Evolutionary conservation across 331 rosid species (phyloP).

Genomic region (Rhamnella rubrinervis): DNA sequence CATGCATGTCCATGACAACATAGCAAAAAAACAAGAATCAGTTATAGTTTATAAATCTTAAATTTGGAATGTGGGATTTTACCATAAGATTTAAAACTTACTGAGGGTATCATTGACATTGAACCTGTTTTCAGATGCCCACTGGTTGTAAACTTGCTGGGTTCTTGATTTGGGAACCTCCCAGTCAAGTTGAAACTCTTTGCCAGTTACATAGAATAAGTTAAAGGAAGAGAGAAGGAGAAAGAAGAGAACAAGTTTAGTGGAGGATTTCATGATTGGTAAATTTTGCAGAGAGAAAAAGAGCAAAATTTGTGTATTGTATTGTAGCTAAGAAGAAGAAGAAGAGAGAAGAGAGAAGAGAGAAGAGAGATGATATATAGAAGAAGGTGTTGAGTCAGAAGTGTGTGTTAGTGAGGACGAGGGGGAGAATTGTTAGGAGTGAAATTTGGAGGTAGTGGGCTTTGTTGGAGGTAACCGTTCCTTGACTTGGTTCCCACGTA

Average conservation of each 20-base stretch:
- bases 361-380: background rate
- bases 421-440: constrained; percentile 44
- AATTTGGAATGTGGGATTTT: background rate
- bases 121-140: constrained; percentile 86
- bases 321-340: constrained; percentile 27
- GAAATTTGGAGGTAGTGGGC: constrained; percentile 43
- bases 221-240: constrained; percentile 28
- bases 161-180: constrained; percentile 46
- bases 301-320: constrained; percentile 14
- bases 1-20: background rate
- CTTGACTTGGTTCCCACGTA: constrained; percentile 35
- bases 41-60: background rate
- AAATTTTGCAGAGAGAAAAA: background rate
- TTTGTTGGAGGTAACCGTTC: constrained; percentile 19
- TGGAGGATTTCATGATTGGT: constrained; percentile 15
- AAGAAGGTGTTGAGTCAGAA: constrained; percentile 36
- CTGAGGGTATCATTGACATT: constrained; percentile 57
- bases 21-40: background rate
- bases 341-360: background rate
- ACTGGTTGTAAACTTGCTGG: constrained; percentile 44
- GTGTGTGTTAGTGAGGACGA: background rate
- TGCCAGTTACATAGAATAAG: constrained; percentile 18
- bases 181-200: constrained; percentile 77
- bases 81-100: constrained; percentile 36
- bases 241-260: constrained; percentile 22